Evolutionary conservation across 352 stramenopile species (phyloP).

Genomic region (Pythium dissotocum): DNA sequence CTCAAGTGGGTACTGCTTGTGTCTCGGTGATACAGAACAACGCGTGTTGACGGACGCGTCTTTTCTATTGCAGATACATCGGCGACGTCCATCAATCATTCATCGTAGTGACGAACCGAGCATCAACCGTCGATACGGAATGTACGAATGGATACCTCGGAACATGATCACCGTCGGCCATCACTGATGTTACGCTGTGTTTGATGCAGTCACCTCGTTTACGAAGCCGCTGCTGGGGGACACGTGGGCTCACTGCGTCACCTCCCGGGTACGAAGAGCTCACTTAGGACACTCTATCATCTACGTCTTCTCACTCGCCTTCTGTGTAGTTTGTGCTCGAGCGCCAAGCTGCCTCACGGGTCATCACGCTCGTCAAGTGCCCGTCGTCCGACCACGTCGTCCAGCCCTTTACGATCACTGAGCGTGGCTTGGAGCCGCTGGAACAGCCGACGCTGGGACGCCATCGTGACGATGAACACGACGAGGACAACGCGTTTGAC

Average conservation of each 20-base stretch:
- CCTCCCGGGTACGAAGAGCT: constrained; percentile 38
- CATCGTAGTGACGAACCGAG: constrained; percentile 66
- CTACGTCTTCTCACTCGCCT: background rate
- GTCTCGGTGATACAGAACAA: background rate
- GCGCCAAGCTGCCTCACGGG: constrained; percentile 45
- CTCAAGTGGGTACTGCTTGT: constrained; percentile 26
- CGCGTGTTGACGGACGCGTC: background rate
- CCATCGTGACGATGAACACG: constrained; percentile 18
- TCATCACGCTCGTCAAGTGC: constrained; percentile 67
- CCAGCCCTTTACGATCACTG: constrained; percentile 60
- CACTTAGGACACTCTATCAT: background rate
- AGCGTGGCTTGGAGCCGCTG: constrained; percentile 36
- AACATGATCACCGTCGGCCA: background rate
- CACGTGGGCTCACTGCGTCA: constrained; percentile 72
- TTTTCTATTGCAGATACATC: constrained; percentile 43
- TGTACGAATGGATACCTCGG: constrained; percentile 11
- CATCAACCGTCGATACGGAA: constrained; percentile 38
- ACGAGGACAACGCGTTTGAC: constrained; percentile 37
- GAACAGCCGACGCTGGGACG: constrained; percentile 28
- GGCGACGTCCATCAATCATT: constrained; percentile 68
- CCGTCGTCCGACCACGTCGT: constrained; percentile 52
- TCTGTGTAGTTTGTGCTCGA: constrained; percentile 61
- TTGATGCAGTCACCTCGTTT: constrained; percentile 40
- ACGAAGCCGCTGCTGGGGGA: constrained; percentile 68
- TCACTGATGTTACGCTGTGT: constrained; percentile 12